Evolutionary conservation across 2,329 filamentous ascomycete genomes (phyloP).

Genomic region (Passalora sequoiae): DNA sequence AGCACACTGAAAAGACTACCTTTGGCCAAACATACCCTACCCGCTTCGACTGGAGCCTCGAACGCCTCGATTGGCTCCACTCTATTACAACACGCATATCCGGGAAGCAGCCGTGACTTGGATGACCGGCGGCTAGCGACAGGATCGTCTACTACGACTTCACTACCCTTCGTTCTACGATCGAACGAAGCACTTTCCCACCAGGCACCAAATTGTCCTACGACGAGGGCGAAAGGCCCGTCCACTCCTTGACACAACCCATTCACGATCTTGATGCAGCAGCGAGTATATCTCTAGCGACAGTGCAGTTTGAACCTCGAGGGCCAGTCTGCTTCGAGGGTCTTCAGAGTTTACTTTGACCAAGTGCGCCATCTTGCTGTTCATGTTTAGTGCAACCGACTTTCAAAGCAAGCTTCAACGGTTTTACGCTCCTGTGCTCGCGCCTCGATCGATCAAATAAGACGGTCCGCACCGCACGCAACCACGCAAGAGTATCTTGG

Average conservation of each 20-base stretch:
- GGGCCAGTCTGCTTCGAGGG: no score
- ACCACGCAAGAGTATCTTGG: neutral
- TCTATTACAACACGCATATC: slow-evolving; percentile 12
- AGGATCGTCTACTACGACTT: neutral
- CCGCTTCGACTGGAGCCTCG: slow-evolving; percentile 17
- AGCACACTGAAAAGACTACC: slow-evolving; percentile 12
- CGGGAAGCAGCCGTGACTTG: slow-evolving; percentile 13
- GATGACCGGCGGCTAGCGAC: slow-evolving; percentile 12
- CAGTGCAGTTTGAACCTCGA: no score
- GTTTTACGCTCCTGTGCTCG: neutral
- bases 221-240: slow-evolving; percentile 10
- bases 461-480: neutral
- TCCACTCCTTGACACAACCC: slow-evolving; percentile 13
- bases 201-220: slow-evolving; percentile 11
- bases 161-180: neutral
- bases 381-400: neutral
- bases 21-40: slow-evolving; percentile 18
- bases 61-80: slow-evolving; percentile 17
- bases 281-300: no score
- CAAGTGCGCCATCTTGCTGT: neutral
- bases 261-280: slow-evolving; percentile 13
- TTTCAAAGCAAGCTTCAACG: slow-evolving; percentile 1
- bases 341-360: neutral
- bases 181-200: slow-evolving; percentile 10
- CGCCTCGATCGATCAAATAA: neutral